Conservation (phyloP, 2,329 filamentous ascomycete species). For the Penicillium nordicum region DNA sequence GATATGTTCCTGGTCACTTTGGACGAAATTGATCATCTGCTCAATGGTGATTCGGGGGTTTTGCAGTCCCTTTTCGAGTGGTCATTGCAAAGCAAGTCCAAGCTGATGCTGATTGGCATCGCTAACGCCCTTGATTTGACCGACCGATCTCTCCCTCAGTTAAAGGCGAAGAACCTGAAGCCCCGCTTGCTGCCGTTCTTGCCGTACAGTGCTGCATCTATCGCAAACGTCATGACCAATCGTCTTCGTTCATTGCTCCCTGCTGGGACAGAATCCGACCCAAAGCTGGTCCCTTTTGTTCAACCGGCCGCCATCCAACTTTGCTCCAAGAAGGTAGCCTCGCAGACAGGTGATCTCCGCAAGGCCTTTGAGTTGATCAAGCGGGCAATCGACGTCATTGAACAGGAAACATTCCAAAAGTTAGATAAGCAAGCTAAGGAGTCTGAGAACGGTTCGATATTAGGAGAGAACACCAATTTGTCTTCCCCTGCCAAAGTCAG, state of each 20-base stretch:
- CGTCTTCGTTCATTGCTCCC: constrained; percentile 75
- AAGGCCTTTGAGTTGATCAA: constrained; percentile 95
- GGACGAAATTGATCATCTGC: constrained; percentile 91
- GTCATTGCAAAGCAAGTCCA: constrained; percentile 78
- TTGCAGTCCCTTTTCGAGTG: constrained; percentile 95
- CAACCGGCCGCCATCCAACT: constrained; percentile 92
- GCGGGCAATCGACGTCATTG: constrained; percentile 82
- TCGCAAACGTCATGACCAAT: constrained; percentile 79
- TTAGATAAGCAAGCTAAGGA: constrained; percentile 61
- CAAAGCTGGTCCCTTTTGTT: constrained; percentile 75
- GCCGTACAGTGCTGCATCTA: constrained; percentile 83
- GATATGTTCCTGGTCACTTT: constrained; percentile 76
- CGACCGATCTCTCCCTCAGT: constrained; percentile 85
- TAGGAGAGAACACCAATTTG: constrained; percentile 78
- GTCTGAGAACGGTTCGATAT: constrained; percentile 62
- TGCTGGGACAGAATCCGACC: constrained; percentile 36
- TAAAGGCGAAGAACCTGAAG: constrained; percentile 89
- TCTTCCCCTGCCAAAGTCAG: constrained; percentile 48
- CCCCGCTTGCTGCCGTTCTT: constrained; percentile 87
- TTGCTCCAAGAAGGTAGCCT: constrained; percentile 89
- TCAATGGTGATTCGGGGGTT: constrained; percentile 83
- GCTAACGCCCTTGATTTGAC: constrained; percentile 95
- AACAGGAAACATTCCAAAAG: constrained; percentile 74
- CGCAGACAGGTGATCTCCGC: constrained; percentile 87
- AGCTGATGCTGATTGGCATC: constrained; percentile 82